These are phyloP conservation scores for Penicillium sp. DNA, from an alignment of 2,329 filamentous ascomycete genomes.

Conservation along the genomic window DNA sequence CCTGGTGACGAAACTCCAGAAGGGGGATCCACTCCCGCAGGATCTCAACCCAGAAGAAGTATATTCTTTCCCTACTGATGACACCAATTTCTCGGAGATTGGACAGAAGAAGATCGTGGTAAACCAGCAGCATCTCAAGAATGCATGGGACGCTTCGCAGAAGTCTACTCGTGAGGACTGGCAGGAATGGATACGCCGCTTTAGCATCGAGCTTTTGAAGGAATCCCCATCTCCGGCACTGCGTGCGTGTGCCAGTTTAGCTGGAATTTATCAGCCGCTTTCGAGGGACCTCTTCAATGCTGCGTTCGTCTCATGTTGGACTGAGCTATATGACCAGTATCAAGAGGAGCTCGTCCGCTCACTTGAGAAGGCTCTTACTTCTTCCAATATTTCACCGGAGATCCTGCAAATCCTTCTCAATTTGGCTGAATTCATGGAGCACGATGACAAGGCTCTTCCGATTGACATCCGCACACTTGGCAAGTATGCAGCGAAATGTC, in stretches of 20 bases:
- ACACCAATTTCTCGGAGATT: constrained; percentile 76
- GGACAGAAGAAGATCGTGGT: constrained; percentile 91
- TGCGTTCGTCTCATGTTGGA: constrained; percentile 98
- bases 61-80: constrained; percentile 73
- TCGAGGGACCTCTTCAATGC: constrained; percentile 96
- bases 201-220: constrained; percentile 89
- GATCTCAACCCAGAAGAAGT: constrained; percentile 83
- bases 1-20: constrained; percentile 86
- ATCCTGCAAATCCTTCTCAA: constrained; percentile 91
- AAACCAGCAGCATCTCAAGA: constrained; percentile 95
- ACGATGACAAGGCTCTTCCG: constrained; percentile 95
- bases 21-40: constrained; percentile 90
- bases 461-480: constrained; percentile 95
- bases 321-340: constrained; percentile 92
- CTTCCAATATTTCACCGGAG: constrained; percentile 91
- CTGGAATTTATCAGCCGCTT: constrained; percentile 84
- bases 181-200: constrained; percentile 97
- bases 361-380: constrained; percentile 92
- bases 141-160: constrained; percentile 93
- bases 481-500: constrained; percentile 90
- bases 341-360: constrained; percentile 95
- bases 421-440: constrained; percentile 98
- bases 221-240: constrained; percentile 96
- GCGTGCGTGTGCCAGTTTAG: constrained; percentile 84
- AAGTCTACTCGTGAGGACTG: constrained; percentile 98